Conservation (phyloP, 2,329 filamentous ascomycete genomes). For the Pseudopyricularia cyperi region DNA sequence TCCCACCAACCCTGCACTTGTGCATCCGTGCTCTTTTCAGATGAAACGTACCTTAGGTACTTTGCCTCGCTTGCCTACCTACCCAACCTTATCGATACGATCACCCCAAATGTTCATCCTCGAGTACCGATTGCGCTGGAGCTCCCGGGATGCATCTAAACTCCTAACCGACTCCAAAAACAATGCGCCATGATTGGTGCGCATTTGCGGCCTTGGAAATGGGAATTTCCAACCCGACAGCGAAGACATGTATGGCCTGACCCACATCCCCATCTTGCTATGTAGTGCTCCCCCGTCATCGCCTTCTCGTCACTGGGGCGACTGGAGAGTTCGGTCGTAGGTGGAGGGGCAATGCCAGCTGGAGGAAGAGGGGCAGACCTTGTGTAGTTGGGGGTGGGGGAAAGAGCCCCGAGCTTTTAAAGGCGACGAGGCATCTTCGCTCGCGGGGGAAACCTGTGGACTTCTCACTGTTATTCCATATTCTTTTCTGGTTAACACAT, state of each 20-base stretch:
- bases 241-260: not conserved
- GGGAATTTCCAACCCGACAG: not conserved
- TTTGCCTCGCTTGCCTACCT: too few species aligned
- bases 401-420: not conserved
- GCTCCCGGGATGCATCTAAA: not conserved
- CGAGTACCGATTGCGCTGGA: not conserved
- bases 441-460: not conserved
- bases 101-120: too few species aligned
- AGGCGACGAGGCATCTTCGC: not conserved
- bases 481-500: not conserved
- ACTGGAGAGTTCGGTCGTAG: not conserved
- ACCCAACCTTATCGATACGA: too few species aligned
- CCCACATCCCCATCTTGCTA: not conserved
- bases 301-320: not conserved
- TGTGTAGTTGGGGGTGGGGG: not conserved
- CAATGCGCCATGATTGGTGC: not conserved
- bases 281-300: not conserved
- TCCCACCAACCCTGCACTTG: too few species aligned
- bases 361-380: not conserved
- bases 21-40: too few species aligned
- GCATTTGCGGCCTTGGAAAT: not conserved
- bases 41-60: too few species aligned
- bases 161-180: not conserved
- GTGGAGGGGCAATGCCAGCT: not conserved
- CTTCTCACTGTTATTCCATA: not conserved